Conservation (phyloP, 495 filamentous ascomycete species). For the Podospora sp. region DNA sequence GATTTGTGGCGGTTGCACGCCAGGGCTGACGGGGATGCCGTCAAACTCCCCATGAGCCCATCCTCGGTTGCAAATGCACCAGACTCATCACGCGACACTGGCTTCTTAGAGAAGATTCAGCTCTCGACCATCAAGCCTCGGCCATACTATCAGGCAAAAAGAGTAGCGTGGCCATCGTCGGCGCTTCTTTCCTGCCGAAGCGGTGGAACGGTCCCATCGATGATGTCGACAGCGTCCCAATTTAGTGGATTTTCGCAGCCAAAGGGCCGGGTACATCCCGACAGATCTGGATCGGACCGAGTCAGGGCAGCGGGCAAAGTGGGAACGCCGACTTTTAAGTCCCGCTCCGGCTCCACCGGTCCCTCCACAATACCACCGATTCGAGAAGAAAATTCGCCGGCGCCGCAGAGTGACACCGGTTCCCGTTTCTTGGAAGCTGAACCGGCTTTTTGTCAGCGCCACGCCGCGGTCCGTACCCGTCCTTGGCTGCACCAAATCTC, state of each 20-base stretch:
- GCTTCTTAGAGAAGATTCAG: too few species aligned
- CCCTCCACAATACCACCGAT: not conserved
- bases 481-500: not conserved
- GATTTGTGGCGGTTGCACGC: too few species aligned
- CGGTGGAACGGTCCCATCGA: too few species aligned
- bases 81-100: too few species aligned
- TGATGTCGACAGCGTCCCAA: too few species aligned
- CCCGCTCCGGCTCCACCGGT: not conserved
- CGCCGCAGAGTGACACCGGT: not conserved
- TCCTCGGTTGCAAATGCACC: too few species aligned
- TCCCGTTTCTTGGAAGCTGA: not conserved
- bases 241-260: not conserved
- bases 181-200: too few species aligned
- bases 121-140: too few species aligned
- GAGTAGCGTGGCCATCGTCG: too few species aligned
- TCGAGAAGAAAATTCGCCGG: not conserved
- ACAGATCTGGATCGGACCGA: not conserved
- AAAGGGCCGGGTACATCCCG: not conserved
- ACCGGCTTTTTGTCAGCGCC: not conserved
- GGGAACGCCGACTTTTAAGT: not conserved
- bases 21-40: too few species aligned
- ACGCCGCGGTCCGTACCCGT: not conserved
- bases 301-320: not conserved
- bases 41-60: too few species aligned
- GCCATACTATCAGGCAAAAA: too few species aligned